Base-by-base conservation (phyloP, 31 red algal species). In the Asparagopsis taxiformis region DNA sequence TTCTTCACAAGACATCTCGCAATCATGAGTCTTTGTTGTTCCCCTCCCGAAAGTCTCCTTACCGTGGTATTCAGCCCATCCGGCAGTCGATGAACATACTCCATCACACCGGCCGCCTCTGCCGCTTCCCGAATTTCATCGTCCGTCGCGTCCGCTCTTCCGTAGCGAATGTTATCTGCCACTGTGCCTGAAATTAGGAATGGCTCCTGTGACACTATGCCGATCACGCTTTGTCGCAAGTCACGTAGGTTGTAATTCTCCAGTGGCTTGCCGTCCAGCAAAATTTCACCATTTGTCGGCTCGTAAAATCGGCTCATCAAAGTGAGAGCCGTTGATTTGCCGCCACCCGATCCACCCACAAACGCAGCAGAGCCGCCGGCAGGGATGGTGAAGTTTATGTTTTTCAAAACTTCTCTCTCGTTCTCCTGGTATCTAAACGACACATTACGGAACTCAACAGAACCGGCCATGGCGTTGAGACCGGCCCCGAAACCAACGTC, bases 271-370 rank as follows among this genome's bases (percentile, higher is more conserved):
- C 80, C 74, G 59, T 92, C 88, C 43, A 92, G 33, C 32, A 75
- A 49, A 25, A 92, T 58, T 19, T 63, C 57, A 24, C 88, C 88
- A 30, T 31, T 30, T 3, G 51, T 67, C 19, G 75, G 58, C 39
- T 92, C 88, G 55, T 92, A 92, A 67, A 92, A 92, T 7, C 88
- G 44, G 32, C 63, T 60, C 22, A 86, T 33, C 32, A 92, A 64
- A 16, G 57, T 50, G 24, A 79, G 44, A 21, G 85, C 15, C 10
- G 88, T 87, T 15, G 61, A 71, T 35, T 92, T 92, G 46, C 88
- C 88, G 19, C 50, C 66, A 37, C 44, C 44, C 20, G 46, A 82
- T 34, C 26, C 70, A 43, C 89, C 89, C 0, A 88, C 71, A 67
- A 93, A 63, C 9, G 89, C 89, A 24, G 77, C 20, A 30, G 82